A percentile compares a stretch with the other conserved stretches of the same genome.
Conservation (phyloP, 495 filamentous ascomycete genomes). For the Paragyromitra xinjiangensis region DNA sequence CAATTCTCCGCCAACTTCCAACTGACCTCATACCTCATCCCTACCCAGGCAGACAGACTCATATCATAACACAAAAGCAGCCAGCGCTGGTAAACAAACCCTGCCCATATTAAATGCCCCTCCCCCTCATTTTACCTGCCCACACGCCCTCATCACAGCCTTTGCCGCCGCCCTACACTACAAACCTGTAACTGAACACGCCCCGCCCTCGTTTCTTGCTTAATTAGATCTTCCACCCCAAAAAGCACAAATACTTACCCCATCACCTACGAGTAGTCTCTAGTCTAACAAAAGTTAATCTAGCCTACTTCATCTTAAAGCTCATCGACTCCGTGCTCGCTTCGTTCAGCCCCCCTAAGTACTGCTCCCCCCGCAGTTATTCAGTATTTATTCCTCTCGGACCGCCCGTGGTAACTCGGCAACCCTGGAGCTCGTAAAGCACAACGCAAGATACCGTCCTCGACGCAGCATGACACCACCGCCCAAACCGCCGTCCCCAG, state of each 20-base stretch:
- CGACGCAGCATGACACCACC: conserved; percentile 49
- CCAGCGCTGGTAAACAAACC: conserved; percentile 11
- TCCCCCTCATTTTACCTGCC: conserved; percentile 43
- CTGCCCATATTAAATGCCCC: conserved; percentile 47
- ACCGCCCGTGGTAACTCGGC: conserved; percentile 37
- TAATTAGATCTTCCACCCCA: conserved; percentile 9
- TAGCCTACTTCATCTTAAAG: conserved; percentile 22
- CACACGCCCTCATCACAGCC: conserved; percentile 39
- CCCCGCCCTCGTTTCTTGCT: conserved; percentile 38
- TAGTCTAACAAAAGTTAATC: conserved; percentile 4
- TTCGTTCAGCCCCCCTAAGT: conserved; percentile 3
- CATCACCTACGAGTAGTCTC: conserved; percentile 22
- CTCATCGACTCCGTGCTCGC: background rate
- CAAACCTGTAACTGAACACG: conserved; percentile 43
- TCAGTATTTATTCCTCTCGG: conserved; percentile 47
- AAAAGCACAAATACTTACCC: conserved; percentile 5
- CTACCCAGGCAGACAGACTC: conserved; percentile 33
- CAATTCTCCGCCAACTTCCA: conserved; percentile 16
- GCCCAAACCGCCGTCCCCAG: conserved; percentile 46
- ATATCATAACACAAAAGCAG: conserved; percentile 17
- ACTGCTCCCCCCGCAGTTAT: conserved; percentile 21
- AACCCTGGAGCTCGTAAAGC: conserved; percentile 53
- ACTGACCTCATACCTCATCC: conserved; percentile 53
- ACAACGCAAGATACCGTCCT: conserved; percentile 40
- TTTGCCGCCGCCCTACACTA: conserved; percentile 23